These are phyloP conservation scores for Lachancea nothofagi DNA, from an alignment of 805 yeast species.

Conservation along the genomic window DNA sequence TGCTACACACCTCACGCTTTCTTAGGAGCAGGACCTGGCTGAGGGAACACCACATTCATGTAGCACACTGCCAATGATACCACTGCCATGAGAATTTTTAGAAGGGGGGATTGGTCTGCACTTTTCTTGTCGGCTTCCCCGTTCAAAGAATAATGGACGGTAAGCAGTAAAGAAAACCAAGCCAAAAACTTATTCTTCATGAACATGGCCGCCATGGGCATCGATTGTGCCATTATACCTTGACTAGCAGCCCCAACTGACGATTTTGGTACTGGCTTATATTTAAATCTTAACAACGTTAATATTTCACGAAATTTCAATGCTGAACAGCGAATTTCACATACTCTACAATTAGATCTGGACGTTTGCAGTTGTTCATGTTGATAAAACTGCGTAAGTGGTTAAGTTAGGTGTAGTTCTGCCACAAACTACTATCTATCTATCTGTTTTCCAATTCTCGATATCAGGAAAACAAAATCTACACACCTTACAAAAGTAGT, in stretches of 20 bases:
- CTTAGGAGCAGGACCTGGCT: conserved; percentile 9
- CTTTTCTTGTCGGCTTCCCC: conserved; percentile 30
- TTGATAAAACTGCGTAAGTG: not conserved
- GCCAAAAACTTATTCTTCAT: conserved; percentile 40
- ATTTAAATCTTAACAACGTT: conserved; percentile 35
- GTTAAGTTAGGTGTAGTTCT: not conserved
- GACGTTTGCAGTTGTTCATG: conserved; percentile 32
- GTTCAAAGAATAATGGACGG: conserved; percentile 35
- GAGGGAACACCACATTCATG: conserved; percentile 46
- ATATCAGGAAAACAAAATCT: too few relatives aligned
- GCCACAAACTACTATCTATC: not conserved
- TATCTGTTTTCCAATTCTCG: not conserved
- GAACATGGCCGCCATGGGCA: conserved; percentile 68
- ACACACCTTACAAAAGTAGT: too few relatives aligned
- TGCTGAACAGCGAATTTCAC: conserved; percentile 5
- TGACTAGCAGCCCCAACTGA: conserved; percentile 41
- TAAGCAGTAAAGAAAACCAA: conserved; percentile 51
- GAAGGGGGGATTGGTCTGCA: conserved; percentile 39
- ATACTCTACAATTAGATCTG: conserved; percentile 35
- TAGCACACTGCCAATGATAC: conserved; percentile 49
- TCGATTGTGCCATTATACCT: conserved; percentile 41
- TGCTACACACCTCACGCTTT: not conserved
- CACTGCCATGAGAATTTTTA: conserved; percentile 41
- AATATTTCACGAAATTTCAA: conserved; percentile 11
- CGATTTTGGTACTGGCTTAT: conserved; percentile 44